Conservation (phyloP, 805 yeast genomes). For the Debaryomyces tyrocola region DNA sequence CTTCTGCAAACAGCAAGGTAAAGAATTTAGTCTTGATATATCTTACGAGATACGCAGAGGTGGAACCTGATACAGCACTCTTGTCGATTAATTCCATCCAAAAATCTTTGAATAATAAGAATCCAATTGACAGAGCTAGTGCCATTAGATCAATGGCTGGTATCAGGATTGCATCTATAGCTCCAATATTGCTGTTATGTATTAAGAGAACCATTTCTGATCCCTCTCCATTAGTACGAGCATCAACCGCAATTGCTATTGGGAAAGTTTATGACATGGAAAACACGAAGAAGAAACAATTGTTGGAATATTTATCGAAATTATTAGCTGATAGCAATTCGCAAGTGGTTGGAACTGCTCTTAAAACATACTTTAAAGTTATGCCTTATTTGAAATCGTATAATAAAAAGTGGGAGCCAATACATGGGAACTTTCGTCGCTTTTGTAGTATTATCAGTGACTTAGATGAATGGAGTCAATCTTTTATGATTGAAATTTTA, state of each 20-base stretch:
- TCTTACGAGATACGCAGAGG: slow-evolving; percentile 72
- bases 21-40: slow-evolving; percentile 77
- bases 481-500: slow-evolving; percentile 56
- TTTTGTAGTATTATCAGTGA: slow-evolving; percentile 47
- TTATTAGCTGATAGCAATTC: slow-evolving; percentile 67
- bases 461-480: slow-evolving; percentile 76
- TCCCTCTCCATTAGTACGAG: slow-evolving; percentile 72
- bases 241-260: slow-evolving; percentile 76
- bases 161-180: slow-evolving; percentile 76
- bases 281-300: slow-evolving; percentile 44
- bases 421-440: slow-evolving; percentile 71
- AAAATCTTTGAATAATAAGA: slow-evolving; percentile 70
- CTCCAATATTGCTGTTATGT: slow-evolving; percentile 75
- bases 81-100: slow-evolving; percentile 90
- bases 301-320: slow-evolving; percentile 47
- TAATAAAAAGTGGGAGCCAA: slow-evolving; percentile 52
- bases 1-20: slow-evolving; percentile 61
- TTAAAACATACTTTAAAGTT: slow-evolving; percentile 54
- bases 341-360: slow-evolving; percentile 67
- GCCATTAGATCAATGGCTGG: slow-evolving; percentile 81
- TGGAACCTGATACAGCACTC: slow-evolving; percentile 86
- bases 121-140: slow-evolving; percentile 65
- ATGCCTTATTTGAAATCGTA: slow-evolving; percentile 33
- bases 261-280: slow-evolving; percentile 52
- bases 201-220: slow-evolving; percentile 69